These are phyloP conservation scores for apple (Malus domestica) DNA, from an alignment of 306 rosid species.

Conservation along the genomic window ASM211411v1 NC_041790.1:4787001-4787500, in stretches of 20 bases:
- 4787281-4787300: constrained; percentile 64
- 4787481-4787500: constrained; percentile 33
- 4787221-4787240: constrained; percentile 70
- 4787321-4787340: constrained; percentile 57
- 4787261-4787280: constrained; percentile 79
- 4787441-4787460: constrained; percentile 13
- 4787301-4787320: constrained; percentile 66
- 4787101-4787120: constrained; percentile 76
- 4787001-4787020: neutral
- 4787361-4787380: constrained; percentile 96
- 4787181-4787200: constrained; percentile 78
- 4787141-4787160: constrained; percentile 56
- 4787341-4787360: constrained; percentile 92
- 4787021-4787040: constrained; percentile 51
- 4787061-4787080: constrained; percentile 35
- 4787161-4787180: constrained; percentile 85
- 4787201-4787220: constrained; percentile 74
- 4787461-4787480: constrained; percentile 8
- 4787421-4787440: constrained; percentile 34
- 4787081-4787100: constrained; percentile 60
- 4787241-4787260: constrained; percentile 77
- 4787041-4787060: constrained; percentile 42
- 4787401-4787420: constrained; percentile 49
- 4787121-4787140: constrained; percentile 59
- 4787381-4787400: constrained; percentile 48